Evolutionary conservation across 768 basidiomycete genomes (phyloP).

Genomic region (Boletus sp.): DNA sequence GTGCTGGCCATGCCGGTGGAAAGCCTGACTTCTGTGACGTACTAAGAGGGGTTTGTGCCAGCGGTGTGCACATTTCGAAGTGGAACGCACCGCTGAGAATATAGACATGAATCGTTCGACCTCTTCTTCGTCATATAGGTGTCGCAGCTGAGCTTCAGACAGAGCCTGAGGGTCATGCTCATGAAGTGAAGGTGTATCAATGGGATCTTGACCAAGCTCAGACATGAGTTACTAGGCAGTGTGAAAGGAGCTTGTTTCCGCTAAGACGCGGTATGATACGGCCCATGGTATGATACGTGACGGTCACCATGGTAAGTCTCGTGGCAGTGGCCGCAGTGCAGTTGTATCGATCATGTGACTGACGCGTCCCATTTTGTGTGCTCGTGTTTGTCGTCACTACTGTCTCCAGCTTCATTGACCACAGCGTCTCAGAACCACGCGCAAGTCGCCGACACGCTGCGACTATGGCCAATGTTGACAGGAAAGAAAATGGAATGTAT

Average conservation of each 20-base stretch:
- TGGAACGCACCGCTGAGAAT: slow-evolving; percentile 56
- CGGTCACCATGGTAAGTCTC: no score
- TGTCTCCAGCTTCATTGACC: not conserved
- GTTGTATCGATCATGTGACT: slow-evolving; percentile 26
- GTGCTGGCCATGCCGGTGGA: slow-evolving; percentile 31
- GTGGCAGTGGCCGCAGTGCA: slow-evolving; percentile 10
- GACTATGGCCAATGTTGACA: slow-evolving; percentile 11
- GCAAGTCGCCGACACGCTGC: not conserved
- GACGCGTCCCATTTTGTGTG: slow-evolving; percentile 25
- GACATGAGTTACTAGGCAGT: slow-evolving; percentile 10
- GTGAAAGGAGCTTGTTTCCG: not conserved
- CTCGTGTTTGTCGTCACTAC: slow-evolving; percentile 14
- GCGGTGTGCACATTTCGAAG: not conserved
- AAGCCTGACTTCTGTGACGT: slow-evolving; percentile 56
- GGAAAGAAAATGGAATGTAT: slow-evolving; percentile 45
- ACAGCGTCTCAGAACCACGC: slow-evolving; percentile 6
- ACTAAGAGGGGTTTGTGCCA: slow-evolving; percentile 34
- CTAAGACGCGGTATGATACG: no score
- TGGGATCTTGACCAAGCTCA: not conserved
- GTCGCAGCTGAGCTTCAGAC: slow-evolving; percentile 53
- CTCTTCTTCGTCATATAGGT: slow-evolving; percentile 63
- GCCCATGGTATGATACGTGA: no score
- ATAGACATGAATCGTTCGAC: slow-evolving; percentile 56
- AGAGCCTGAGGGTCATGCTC: slow-evolving; percentile 29
- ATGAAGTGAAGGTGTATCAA: not conserved